A percentile compares a stretch with the other conserved stretches of the same genome.
These are phyloP conservation scores for Plasmodium yoelii DNA, from an alignment of 169 alveolate genomes.

Conservation along the genomic window DNA sequence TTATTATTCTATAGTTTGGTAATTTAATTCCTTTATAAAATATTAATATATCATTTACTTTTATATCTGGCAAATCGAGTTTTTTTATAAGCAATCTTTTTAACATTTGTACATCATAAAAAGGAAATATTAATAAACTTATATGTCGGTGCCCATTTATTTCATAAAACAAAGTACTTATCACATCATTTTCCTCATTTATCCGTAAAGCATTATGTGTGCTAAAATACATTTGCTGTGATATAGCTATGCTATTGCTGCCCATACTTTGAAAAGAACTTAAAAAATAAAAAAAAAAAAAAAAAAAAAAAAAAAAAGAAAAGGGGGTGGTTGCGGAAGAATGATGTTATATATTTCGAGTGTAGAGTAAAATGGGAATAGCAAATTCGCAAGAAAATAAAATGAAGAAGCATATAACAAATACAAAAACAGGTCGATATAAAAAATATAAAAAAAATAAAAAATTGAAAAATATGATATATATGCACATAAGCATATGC, in stretches of 20 bases:
- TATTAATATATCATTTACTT: conserved; percentile 88
- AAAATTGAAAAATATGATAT: too few species aligned
- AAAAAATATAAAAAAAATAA: too few species aligned
- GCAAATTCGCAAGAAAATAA: too few species aligned
- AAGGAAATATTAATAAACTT: conserved; percentile 88
- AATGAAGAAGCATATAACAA: too few species aligned
- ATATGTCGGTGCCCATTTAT: conserved; percentile 87
- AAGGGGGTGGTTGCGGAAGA: too few species aligned
- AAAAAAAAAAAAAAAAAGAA: too few species aligned
- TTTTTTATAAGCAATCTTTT: conserved; percentile 90
- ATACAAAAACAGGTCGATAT: too few species aligned
- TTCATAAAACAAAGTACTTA: conserved; percentile 85
- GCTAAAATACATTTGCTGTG: conserved; percentile 90
- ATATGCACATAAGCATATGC: too few species aligned
- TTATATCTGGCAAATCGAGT: conserved; percentile 85
- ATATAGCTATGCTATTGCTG: conserved; percentile 81
- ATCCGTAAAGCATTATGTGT: conserved; percentile 89
- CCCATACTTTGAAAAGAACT: conserved; percentile 12
- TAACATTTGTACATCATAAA: conserved; percentile 91
- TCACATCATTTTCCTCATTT: conserved; percentile 84
- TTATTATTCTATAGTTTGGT: conserved; percentile 92
- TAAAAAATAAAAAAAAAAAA: not conserved
- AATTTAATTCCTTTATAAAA: conserved; percentile 91
- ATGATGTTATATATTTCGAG: too few species aligned
- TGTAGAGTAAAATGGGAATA: too few species aligned